Base-by-base conservation (phyloP, 2,329 filamentous ascomycete genomes). In the Cladosporium sp. region DNA sequence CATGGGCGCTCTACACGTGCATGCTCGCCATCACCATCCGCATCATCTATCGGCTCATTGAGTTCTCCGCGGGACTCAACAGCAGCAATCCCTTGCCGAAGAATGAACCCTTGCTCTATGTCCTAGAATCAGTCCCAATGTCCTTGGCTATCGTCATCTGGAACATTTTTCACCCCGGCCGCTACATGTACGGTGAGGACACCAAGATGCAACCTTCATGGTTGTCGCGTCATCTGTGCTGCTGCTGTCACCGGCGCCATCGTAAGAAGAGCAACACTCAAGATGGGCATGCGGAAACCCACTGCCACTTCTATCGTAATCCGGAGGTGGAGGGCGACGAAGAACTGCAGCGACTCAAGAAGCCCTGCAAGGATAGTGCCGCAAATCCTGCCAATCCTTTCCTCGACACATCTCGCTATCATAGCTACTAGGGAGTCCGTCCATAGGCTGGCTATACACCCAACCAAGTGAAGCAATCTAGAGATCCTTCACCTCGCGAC, bases 41-140 rank as follows among this genome's bases (percentile, higher is more conserved):
- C 37, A 87, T 89, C 72, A 81, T 87, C 68, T 89, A 83, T 74
- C 84, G 86, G 33, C 78, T 89, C 1, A 74, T 80, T 60, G 85
- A 89, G 73, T 89, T 84, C 69, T 78, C 80, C 0, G 76, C 78
- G 5, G 84, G 83, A 12, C 71, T 82, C 28, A 74, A 75, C 49
- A 69, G 72, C 6, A 69, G 75, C 23, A 84, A 84, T 71, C 75
- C 78, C 0, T 74, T 85, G 21, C 80, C 83, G 0, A 79, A 74
- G 50, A 77, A 85, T 66, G 84, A 87, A 69, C 78, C 72, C 3
- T 88, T 85, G 71, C 79, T 82, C 28, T 84, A 83, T 69, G 56
- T 11, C 59, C 49, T 67, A 16, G 35, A 40, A 40, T 40, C 35
- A 5, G 35, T 16, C 14, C 35, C 35, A 40, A 40, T 40, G 35